Percentiles rank a stretch among this genome's conserved stretches.
These are phyloP conservation scores for Mariannaea elegans DNA, from an alignment of 2,329 filamentous ascomycete species.

Conservation along the genomic window DNA sequence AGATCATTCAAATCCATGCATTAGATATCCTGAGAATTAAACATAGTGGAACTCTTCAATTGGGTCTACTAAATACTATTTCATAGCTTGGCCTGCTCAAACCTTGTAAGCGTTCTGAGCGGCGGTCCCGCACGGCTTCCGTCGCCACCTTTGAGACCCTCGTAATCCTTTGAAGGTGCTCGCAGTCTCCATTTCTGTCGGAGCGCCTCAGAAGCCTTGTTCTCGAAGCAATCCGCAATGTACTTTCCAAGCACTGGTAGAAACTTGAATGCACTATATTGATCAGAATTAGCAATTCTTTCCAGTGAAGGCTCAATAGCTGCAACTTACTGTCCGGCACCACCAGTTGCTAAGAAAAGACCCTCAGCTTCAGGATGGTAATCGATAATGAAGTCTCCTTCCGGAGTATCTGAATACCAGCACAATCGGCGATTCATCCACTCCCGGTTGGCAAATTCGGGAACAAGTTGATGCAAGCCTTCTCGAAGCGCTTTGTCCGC, in stretches of 20 bases:
- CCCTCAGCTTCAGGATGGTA: slow-evolving; percentile 60
- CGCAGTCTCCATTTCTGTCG: slow-evolving; percentile 44
- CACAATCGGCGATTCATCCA: slow-evolving; percentile 64
- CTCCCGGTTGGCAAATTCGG: slow-evolving; percentile 59
- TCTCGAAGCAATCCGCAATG: slow-evolving; percentile 45
- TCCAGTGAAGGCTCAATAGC: neutral
- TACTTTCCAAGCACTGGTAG: slow-evolving; percentile 31
- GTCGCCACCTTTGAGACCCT: slow-evolving; percentile 35
- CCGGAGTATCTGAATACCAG: slow-evolving; percentile 73
- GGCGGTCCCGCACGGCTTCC: slow-evolving; percentile 43
- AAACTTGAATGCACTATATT: slow-evolving; percentile 32
- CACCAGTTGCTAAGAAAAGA: slow-evolving; percentile 58
- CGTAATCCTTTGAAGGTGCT: neutral
- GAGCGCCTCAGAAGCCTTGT: slow-evolving; percentile 40
- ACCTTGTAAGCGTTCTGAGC: slow-evolving; percentile 33
- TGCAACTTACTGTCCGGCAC: slow-evolving; percentile 37
- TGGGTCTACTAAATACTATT: too few species aligned
- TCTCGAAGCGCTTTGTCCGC: slow-evolving; percentile 61
- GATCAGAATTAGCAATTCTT: neutral
- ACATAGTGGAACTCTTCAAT: too few species aligned
- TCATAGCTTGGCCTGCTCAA: slow-evolving; percentile 42
- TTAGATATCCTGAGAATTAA: too few species aligned
- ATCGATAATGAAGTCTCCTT: slow-evolving; percentile 69
- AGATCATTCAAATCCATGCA: too few species aligned
- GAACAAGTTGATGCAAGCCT: slow-evolving; percentile 62